Percentiles rank a stretch among this genome's conserved stretches.
These are phyloP conservation scores for Carex kokanica DNA, from an alignment of 176 grass and related monocot genomes.

Conservation along the genomic window DNA sequence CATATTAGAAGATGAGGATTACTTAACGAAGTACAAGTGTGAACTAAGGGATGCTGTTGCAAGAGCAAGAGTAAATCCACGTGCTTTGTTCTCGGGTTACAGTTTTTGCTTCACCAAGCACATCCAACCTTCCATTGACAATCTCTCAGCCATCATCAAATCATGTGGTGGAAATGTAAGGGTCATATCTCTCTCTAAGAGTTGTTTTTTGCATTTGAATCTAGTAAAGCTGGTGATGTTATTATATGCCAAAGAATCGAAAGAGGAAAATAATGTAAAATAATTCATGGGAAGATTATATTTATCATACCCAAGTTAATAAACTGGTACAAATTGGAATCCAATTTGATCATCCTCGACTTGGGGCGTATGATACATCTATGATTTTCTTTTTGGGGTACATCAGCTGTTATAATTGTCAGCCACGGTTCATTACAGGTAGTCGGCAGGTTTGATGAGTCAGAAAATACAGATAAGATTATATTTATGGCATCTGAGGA, in stretches of 20 bases:
- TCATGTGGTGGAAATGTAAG: constrained; percentile 76
- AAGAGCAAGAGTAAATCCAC: constrained; percentile 63
- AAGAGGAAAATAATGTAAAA: background rate
- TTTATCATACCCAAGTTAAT: background rate
- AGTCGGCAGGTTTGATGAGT: constrained; percentile 35
- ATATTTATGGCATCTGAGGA: constrained; percentile 83
- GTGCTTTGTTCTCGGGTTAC: constrained; percentile 55
- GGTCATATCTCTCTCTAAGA: constrained; percentile 9
- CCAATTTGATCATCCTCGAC: background rate
- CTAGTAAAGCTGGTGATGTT: constrained; percentile 2
- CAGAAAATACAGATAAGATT: constrained; percentile 38
- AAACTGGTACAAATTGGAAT: background rate
- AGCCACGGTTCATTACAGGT: constrained; percentile 34
- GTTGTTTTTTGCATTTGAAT: background rate
- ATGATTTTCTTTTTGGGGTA: background rate
- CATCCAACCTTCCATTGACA: constrained; percentile 46
- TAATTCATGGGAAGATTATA: background rate
- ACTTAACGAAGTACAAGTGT: constrained; percentile 63
- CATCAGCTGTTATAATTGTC: background rate
- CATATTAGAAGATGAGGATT: constrained; percentile 74
- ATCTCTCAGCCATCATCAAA: constrained; percentile 52
- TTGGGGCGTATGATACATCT: background rate
- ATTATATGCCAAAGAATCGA: background rate
- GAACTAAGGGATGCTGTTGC: constrained; percentile 48
- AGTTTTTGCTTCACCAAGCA: constrained; percentile 65